phyloP scores from a whole-genome alignment of 1,139 yeast species.

The Scheffersomyces titani region DNA sequence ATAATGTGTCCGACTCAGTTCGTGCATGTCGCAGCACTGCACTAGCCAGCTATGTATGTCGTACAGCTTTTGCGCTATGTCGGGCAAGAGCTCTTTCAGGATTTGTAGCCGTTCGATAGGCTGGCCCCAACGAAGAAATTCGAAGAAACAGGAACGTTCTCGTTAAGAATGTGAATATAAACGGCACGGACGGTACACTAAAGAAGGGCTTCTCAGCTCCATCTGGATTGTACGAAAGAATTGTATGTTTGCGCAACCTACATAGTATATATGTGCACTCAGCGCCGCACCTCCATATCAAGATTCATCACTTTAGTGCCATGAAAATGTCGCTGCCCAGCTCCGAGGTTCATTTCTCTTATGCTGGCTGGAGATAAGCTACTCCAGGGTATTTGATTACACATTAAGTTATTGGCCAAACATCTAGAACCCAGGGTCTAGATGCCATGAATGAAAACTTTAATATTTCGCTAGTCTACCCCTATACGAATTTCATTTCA shows the following conservation, averaged over 20 bases:
- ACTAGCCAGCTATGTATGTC: not conserved
- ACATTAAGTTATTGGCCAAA: not conserved
- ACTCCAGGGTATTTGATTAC: not conserved
- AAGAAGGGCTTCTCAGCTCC: not conserved
- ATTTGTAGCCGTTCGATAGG: not conserved
- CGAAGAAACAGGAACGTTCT: not conserved
- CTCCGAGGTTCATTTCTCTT: not conserved
- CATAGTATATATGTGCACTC: not conserved
- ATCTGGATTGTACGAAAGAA: not conserved
- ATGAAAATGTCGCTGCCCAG: not conserved
- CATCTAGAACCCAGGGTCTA: not conserved
- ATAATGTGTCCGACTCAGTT: not conserved
- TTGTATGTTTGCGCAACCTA: not conserved
- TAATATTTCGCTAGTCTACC: not conserved
- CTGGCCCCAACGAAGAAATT: not conserved
- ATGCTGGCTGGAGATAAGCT: not conserved
- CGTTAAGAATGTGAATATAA: not conserved
- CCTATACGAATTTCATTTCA: not conserved
- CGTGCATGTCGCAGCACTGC: not conserved
- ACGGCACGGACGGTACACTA: too few relatives aligned
- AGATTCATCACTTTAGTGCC: not conserved
- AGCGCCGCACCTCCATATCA: not conserved
- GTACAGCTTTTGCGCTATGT: not conserved
- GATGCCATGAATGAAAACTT: not conserved
- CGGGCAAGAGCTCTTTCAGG: not conserved